phyloP scores from a whole-genome alignment of 2,329 filamentous ascomycete species.

The Arthrinium puccinioides region DNA sequence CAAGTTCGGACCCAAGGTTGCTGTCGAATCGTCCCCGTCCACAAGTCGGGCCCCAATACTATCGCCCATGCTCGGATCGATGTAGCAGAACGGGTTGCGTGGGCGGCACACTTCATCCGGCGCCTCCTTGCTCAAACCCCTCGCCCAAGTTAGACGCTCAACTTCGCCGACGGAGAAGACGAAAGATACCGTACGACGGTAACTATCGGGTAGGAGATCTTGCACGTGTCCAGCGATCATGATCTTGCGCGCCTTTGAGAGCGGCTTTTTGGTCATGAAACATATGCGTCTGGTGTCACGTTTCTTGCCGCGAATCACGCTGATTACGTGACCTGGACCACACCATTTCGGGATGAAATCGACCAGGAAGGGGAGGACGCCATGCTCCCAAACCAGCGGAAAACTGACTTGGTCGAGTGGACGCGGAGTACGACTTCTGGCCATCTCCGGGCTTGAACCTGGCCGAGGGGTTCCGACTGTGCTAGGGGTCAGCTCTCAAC shows the following conservation, averaged over 20 bases:
- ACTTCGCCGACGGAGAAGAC: conserved; percentile 30
- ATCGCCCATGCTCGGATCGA: conserved; percentile 36
- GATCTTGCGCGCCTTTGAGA: conserved; percentile 29
- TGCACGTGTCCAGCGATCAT: conserved; percentile 31
- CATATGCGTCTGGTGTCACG: conserved; percentile 28
- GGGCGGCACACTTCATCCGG: conserved; percentile 33
- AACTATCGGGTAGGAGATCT: conserved; percentile 30
- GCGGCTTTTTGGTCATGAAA: conserved; percentile 27
- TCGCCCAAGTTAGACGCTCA: conserved; percentile 30
- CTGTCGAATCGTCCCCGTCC: conserved; percentile 26
- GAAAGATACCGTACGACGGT: conserved; percentile 24
- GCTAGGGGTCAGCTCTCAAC: conserved; percentile 16
- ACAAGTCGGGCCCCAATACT: conserved; percentile 30
- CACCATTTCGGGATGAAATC: conserved; percentile 35
- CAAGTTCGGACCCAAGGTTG: conserved; percentile 34
- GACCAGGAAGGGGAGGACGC: conserved; percentile 33
- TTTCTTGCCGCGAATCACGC: conserved; percentile 27
- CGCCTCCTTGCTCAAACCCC: conserved; percentile 27
- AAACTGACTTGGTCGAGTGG: conserved; percentile 28
- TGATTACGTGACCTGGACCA: conserved; percentile 31
- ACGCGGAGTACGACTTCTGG: conserved; percentile 18
- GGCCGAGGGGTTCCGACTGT: conserved; percentile 25
- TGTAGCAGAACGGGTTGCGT: conserved; percentile 35
- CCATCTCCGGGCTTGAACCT: too few relatives aligned
- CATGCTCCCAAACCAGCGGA: conserved; percentile 34